Conservation (phyloP, 257 asterid genomes). For the Solanum bulbocastanum region DNA sequence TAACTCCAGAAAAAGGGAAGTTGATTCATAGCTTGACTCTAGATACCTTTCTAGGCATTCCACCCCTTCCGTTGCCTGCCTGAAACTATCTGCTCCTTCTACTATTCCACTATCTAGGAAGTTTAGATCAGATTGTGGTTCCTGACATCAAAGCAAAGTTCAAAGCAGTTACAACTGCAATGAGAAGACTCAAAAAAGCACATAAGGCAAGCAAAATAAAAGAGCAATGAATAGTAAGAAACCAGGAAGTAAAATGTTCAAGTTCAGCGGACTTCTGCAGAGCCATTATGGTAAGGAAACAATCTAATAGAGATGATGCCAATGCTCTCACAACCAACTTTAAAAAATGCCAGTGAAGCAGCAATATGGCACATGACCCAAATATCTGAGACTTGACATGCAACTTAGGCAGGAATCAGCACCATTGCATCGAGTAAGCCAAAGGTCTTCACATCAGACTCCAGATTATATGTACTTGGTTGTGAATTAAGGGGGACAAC, state of each 20-base stretch:
- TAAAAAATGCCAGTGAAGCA: background rate
- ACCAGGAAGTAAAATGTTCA: background rate
- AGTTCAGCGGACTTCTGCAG: background rate
- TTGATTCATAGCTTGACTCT: background rate
- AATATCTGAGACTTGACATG: background rate
- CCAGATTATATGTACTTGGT: background rate
- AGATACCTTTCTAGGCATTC: conserved; percentile 48
- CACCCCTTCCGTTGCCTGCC: conserved; percentile 31
- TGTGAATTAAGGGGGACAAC: background rate
- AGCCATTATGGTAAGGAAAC: background rate
- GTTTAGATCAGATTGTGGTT: conserved; percentile 23
- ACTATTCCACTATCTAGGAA: conserved; percentile 44
- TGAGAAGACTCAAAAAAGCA: background rate
- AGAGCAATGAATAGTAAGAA: background rate
- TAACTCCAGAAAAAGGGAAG: background rate
- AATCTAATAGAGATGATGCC: background rate
- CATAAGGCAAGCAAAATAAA: background rate
- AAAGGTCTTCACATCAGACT: background rate
- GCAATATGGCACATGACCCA: background rate
- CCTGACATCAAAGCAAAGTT: conserved; percentile 27
- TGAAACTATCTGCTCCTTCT: conserved; percentile 40
- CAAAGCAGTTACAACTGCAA: background rate
- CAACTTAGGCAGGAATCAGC: background rate
- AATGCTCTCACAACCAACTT: background rate
- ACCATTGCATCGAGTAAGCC: background rate